Conservation (phyloP, 306 rosid species). For the Ormosia emarginata region DNA sequence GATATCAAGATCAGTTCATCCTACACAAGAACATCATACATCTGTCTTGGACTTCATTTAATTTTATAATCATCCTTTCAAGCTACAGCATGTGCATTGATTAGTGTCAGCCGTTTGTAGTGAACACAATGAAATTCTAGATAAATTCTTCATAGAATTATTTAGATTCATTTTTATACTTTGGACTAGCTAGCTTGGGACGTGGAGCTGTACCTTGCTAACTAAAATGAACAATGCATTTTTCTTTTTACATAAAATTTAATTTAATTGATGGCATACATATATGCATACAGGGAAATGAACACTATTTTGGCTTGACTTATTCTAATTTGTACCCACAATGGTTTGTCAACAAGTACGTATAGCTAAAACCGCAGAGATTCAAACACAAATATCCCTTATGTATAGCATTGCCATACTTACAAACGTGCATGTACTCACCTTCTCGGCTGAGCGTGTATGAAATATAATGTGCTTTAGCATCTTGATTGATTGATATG, state of each 20-base stretch:
- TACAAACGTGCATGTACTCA: neutral
- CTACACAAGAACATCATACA: neutral
- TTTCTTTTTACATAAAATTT: neutral
- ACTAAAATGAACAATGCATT: neutral
- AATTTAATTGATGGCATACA: too few species aligned
- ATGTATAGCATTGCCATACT: conserved; percentile 37
- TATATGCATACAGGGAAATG: neutral
- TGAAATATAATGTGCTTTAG: neutral
- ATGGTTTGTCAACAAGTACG: neutral
- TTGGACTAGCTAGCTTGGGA: too few species aligned
- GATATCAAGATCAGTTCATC: neutral
- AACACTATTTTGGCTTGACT: neutral
- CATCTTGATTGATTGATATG: neutral
- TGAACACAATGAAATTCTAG: neutral
- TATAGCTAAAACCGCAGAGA: neutral
- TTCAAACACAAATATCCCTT: conserved; percentile 19
- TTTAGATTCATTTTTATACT: too few species aligned
- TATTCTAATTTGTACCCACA: conserved; percentile 2
- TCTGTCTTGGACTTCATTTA: too few species aligned
- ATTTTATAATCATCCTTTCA: neutral
- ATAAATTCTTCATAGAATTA: too few species aligned
- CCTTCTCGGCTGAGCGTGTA: neutral
- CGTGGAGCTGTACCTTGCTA: neutral
- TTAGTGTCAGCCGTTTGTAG: neutral
- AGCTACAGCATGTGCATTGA: neutral